Base-by-base conservation (phyloP, 1,284 basidiomycete species). In the Microbotryum intermedium region DNA sequence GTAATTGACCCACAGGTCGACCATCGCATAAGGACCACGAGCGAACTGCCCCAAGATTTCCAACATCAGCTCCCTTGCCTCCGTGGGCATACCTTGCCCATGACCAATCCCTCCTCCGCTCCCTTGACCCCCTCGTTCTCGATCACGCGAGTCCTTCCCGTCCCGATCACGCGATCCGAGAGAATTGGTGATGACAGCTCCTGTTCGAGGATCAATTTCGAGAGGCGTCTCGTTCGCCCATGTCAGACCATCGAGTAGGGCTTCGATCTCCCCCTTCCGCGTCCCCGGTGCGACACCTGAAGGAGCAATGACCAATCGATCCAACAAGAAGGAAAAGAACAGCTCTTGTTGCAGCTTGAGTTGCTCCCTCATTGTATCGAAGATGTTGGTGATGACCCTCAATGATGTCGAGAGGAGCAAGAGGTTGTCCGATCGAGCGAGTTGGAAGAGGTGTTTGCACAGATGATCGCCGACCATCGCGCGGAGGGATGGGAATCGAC, bases 321-420 rank as follows among this genome's bases (percentile, higher is more conserved):
- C 94, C 62, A 98, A 85, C 25, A 89, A 86, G 75, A 95, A 97
- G 3, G 90, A 85, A 30, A 99, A 77, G 77, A 94, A 95, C 18
- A 97, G 82, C 73, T 99, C 95, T 71, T 92, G 87, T 72, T 99
- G 95, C n/a, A 94, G 80, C 77, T 97, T 98, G 57, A 98, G 79
- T 70, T 92, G 83, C 53, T 81, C 80, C 6, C 88, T 83, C 83
- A 94, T 87, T 4, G 88, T 88, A 65, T 91, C 86, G 70, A 97
- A 87, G 66, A 97, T 81, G 6, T 88, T 88, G 6, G 87, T 84
- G 60, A 92, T 89, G 0, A 89, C 85, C 28, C 94, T 86, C 44
- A 98, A 79, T 30, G 90, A 83, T 57, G 83, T 79, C 45, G 89
- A 84, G 11, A 97, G 81, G 47, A 98, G 82, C 50, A 81, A 79